Percentiles rank a stretch among this genome's conserved stretches.
Conservation (phyloP, 1,139 yeast species). For the Blastobotrys ciferrii region DNA sequence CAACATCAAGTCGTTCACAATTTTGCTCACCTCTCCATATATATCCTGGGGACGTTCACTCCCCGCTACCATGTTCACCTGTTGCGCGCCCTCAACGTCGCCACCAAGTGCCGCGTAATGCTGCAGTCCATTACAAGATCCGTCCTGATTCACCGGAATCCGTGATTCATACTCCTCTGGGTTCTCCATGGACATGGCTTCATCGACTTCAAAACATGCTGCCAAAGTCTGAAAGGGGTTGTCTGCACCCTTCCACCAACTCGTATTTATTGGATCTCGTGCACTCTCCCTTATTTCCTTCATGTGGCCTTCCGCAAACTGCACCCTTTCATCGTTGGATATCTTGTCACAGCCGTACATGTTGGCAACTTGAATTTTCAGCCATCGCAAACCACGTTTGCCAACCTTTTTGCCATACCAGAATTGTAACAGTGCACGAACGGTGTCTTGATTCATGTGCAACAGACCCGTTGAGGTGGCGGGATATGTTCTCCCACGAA, state of each 20-base stretch:
- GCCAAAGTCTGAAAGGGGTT: conserved; percentile 71
- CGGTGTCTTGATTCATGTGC: conserved; percentile 64
- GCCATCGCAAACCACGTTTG: conserved; percentile 56
- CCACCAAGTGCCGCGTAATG: conserved; percentile 78
- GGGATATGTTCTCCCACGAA: conserved; percentile 96
- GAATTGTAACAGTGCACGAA: conserved; percentile 59
- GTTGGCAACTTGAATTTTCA: conserved; percentile 67
- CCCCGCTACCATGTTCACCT: conserved; percentile 57
- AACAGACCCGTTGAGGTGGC: conserved; percentile 62
- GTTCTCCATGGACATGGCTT: conserved; percentile 50
- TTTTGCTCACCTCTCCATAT: conserved; percentile 55
- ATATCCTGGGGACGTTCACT: conserved; percentile 47
- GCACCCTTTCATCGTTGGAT: conserved; percentile 52
- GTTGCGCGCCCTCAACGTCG: conserved; percentile 63
- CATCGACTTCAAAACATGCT: conserved; percentile 58
- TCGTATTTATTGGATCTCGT: conserved; percentile 43
- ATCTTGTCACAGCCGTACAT: conserved; percentile 62
- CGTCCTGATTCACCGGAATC: conserved; percentile 69
- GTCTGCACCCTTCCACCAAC: conserved; percentile 63
- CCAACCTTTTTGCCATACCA: conserved; percentile 67
- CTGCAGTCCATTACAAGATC: conserved; percentile 74
- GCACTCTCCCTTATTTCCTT: conserved; percentile 53
- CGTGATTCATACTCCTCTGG: conserved; percentile 55
- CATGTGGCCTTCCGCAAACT: conserved; percentile 50
- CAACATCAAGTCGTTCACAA: conserved; percentile 50